phyloP scores from a whole-genome alignment of 768 basidiomycete genomes.

The Tulasnella sp. region DNA sequence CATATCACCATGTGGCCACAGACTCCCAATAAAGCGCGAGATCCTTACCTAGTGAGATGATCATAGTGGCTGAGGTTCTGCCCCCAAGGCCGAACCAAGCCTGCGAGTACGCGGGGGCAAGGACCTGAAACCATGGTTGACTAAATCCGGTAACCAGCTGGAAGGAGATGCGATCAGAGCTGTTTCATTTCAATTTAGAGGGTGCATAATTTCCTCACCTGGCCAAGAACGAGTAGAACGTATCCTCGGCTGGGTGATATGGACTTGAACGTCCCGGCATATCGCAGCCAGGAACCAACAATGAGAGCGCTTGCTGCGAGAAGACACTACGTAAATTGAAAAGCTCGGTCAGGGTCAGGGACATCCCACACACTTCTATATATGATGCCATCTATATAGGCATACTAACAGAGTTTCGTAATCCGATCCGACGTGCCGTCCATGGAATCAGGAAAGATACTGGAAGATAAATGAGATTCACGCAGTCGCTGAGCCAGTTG shows the following conservation, averaged over 20 bases:
- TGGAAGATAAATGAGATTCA: slow-evolving; percentile 51
- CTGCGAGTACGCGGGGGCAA: slow-evolving; percentile 74
- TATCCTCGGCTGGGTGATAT: slow-evolving; percentile 46
- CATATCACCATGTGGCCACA: not conserved
- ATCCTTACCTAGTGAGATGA: slow-evolving; percentile 36
- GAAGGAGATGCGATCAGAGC: not conserved
- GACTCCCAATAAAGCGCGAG: not conserved
- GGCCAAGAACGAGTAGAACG: slow-evolving; percentile 55
- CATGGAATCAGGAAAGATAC: slow-evolving; percentile 48
- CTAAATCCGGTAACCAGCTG: slow-evolving; percentile 54
- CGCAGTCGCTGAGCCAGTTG: slow-evolving; percentile 71
- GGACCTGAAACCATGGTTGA: slow-evolving; percentile 63
- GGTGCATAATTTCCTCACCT: slow-evolving; percentile 37
- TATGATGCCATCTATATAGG: too few relatives aligned
- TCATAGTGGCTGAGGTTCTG: slow-evolving; percentile 68
- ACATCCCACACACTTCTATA: too few relatives aligned
- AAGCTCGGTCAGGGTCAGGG: not conserved
- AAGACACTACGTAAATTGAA: slow-evolving; percentile 39
- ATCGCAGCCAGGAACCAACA: slow-evolving; percentile 65
- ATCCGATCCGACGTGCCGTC: slow-evolving; percentile 46
- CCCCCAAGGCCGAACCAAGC: slow-evolving; percentile 69
- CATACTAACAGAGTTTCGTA: slow-evolving; percentile 49
- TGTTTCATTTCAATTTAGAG: not conserved
- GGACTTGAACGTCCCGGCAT: slow-evolving; percentile 50
- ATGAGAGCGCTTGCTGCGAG: slow-evolving; percentile 44